Evolutionary conservation across 2,329 filamentous ascomycete genomes (phyloP).

Genomic region (Aspergillus sp.): DNA sequence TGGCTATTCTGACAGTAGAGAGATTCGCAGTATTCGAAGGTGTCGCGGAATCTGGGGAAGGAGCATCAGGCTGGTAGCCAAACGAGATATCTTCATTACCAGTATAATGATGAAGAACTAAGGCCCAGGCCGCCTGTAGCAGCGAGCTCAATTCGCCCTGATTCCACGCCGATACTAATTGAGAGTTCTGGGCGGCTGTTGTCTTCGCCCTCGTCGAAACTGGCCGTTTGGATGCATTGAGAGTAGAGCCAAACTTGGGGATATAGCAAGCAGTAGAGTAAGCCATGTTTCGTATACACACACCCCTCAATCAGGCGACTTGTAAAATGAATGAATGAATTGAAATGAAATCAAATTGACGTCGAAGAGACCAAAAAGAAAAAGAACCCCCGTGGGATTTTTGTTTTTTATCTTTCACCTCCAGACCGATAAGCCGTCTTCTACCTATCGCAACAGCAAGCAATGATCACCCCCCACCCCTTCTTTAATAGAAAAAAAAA

Average conservation of each 20-base stretch:
- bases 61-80: slow-evolving; percentile 4
- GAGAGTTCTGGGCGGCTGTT: slow-evolving; percentile 22
- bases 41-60: slow-evolving; percentile 18
- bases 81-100: slow-evolving; percentile 7
- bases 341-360: background rate
- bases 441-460: no score
- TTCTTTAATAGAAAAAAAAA: no score
- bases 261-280: slow-evolving; percentile 30
- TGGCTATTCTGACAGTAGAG: background rate
- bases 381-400: no score
- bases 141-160: slow-evolving; percentile 17
- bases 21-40: slow-evolving; percentile 8
- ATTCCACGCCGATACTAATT: slow-evolving; percentile 27
- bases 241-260: slow-evolving; percentile 26
- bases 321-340: background rate
- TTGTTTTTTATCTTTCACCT: no score
- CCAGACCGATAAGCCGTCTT: no score
- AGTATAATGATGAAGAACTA: slow-evolving; percentile 7
- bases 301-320: background rate
- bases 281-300: slow-evolving; percentile 16
- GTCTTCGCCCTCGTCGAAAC: slow-evolving; percentile 31
- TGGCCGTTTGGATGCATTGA: slow-evolving; percentile 26
- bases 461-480: no score
- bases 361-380: background rate
- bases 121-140: slow-evolving; percentile 1